Base-by-base conservation (phyloP, 345 rosid species). In the Zanthoxylum bungeanum region DNA sequence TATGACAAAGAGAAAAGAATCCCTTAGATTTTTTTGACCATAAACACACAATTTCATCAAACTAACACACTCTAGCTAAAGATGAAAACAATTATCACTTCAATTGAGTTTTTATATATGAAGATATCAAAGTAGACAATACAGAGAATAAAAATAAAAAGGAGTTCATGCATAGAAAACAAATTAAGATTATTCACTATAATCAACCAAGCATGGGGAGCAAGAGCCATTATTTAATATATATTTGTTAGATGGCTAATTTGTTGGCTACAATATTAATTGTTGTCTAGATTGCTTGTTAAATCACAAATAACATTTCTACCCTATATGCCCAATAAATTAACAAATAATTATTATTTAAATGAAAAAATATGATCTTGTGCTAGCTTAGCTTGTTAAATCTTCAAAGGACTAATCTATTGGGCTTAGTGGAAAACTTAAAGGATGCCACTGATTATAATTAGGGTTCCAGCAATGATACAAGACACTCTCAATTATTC, bases 391-490 rank as follows among this genome's bases (percentile, higher is more conserved):
- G n/a, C n/a, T n/a, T n/a, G n/a, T n/a, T n/a, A n/a, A n/a, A n/a
- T n/a, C n/a, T n/a, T n/a, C n/a, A n/a, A n/a, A n/a, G n/a, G n/a
- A n/a, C n/a, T n/a, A 59, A 51, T 65, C 53, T 33, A 34, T 64
- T 56, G 49, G n/a, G 11, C 36, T 63, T 6, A 59, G 22, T 21
- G 57, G 59, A 68, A 16, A 57, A 62, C 59, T 61, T 64, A 50
- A 46, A 49, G 34, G 50, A 59, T 70, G 64, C 34, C 52, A 77
- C 70, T 66, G 75, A 75, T 69, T n/a, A n/a, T n/a, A 16, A 19
- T 69, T 42, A 77, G 75, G 77, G 79, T 73, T 80, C 70, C 46
- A 76, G 81, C 64, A 74, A 64, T 42, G 6, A 64, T 69, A n/a
- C n/a, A n/a, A n/a, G n/a, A n/a, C 60, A 53, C 52, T 42, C 55